Base-by-base conservation (phyloP, 257 asterid genomes). In the Ajuga chamaepitys region DNA sequence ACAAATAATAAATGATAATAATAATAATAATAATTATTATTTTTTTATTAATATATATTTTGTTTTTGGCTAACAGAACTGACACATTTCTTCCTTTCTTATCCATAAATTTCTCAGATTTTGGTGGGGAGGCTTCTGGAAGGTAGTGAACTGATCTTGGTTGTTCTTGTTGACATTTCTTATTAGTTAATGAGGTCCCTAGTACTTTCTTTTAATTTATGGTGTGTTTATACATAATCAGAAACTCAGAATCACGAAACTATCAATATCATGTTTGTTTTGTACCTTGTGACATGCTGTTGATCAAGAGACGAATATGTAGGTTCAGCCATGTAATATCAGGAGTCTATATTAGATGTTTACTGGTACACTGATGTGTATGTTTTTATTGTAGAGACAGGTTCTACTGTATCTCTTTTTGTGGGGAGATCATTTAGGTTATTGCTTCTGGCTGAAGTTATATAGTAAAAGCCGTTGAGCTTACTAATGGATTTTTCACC, bases 101-200 rank as follows among this genome's bases (percentile, higher is more conserved):
- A 66, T 68, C 60, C 52, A 55, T 42, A 62, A 46, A 53, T 72
- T 58, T 67, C 64, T 76, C 96, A 94, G 99, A 65, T 90, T 94
- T 72, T 94, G 99, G 99, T 90, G 85, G 85, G 99, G 99, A 77
- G 99, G 97, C 84, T 80, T 94, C 78, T 94, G 95, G 95, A 94
- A 94, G 97, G 99, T 90, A 80, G 30, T 64, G 47, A 62, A 68
- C 70, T 47, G 22, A 57, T 77, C 37, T 59, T 16, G 53, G 72
- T 66, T 47, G 48, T 68, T 52, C 71, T 59, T 56, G 16, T 44
- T 62, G 22, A 21, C 61, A 34, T 37, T 54, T 53, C 16, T 18
- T 37, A 53, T 51, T 21, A 7, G 57, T 44, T 59, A 44, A 30
- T 38, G 34, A 50, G 47, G 18, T 48, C 37, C 41, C 38, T 40